A percentile compares a stretch with the other conserved stretches of the same genome.
phyloP scores from a whole-genome alignment of 371 early-diverging fungal genomes.

The Lichtheimia ramosa region DNA sequence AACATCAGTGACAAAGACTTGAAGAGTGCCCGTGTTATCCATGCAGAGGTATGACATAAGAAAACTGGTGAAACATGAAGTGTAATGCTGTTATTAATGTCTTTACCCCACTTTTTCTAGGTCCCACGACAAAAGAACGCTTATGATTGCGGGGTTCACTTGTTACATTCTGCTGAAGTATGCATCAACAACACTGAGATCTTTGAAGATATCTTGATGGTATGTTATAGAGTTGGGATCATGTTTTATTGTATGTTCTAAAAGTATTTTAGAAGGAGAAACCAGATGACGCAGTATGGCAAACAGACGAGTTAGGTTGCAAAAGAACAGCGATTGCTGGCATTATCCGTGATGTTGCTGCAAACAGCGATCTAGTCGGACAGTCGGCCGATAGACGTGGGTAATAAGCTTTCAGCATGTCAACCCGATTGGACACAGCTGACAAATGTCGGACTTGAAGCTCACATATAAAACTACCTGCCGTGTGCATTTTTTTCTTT shows the following conservation, averaged over 20 bases:
- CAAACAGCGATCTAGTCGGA: too few species aligned
- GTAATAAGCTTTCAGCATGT: slow-evolving; percentile 1
- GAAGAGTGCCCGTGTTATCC: not conserved
- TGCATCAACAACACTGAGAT: slow-evolving; percentile 26
- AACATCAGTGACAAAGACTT: slow-evolving; percentile 6
- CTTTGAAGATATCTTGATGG: slow-evolving; percentile 1
- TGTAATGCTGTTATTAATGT: too few species aligned
- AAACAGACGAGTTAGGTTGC: too few species aligned
- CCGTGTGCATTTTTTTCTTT: slow-evolving; percentile 2
- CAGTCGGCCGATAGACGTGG: not conserved
- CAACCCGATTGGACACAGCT: slow-evolving; percentile 11
- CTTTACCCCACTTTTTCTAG: slow-evolving; percentile 20
- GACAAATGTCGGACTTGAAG: slow-evolving; percentile 3
- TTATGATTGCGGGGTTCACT: slow-evolving; percentile 68
- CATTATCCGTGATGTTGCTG: too few species aligned
- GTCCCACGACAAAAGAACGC: slow-evolving; percentile 58
- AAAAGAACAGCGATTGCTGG: too few species aligned
- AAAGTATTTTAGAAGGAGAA: too few species aligned
- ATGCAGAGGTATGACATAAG: slow-evolving; percentile 17
- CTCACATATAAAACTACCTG: slow-evolving; percentile 5
- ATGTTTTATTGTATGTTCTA: too few species aligned
- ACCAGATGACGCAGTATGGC: too few species aligned
- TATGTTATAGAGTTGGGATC: not conserved
- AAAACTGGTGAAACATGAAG: not conserved
- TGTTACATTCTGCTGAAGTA: slow-evolving; percentile 55